Evolutionary conservation across 169 alveolate genomes (phyloP).

Genomic region (Ichthyophthirius multifiliis): DNA sequence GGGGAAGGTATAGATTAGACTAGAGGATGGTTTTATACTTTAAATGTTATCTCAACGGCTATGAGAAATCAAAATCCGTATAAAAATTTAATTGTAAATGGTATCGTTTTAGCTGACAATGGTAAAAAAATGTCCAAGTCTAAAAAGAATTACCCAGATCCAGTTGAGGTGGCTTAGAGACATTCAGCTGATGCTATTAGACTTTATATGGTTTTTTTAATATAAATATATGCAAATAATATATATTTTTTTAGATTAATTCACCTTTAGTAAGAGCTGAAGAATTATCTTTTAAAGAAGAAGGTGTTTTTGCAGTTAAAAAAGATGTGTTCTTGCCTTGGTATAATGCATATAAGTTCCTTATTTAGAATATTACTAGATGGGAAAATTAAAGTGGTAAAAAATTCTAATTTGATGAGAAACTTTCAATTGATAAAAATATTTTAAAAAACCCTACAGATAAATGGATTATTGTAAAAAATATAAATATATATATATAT

Average conservation of each 20-base stretch:
- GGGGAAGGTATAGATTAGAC: constrained; percentile 99
- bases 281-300: constrained; percentile 89
- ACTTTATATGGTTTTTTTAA: constrained; percentile 77
- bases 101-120: constrained; percentile 94
- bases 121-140: constrained; percentile 99
- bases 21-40: constrained; percentile 96
- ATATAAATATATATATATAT: not conserved
- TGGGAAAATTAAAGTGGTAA: constrained; percentile 81
- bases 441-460: constrained; percentile 90
- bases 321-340: constrained; percentile 98
- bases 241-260: constrained; percentile 52
- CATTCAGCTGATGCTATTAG: constrained; percentile 97
- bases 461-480: constrained; percentile 88
- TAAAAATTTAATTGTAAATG: constrained; percentile 95
- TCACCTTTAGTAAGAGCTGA: constrained; percentile 98
- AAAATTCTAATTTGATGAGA: constrained; percentile 81
- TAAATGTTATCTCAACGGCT: constrained; percentile 92
- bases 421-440: constrained; percentile 38
- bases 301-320: constrained; percentile 93
- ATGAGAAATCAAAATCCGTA: constrained; percentile 92
- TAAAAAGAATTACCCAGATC: constrained; percentile 96
- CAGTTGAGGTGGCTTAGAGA: constrained; percentile 84
- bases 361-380: constrained; percentile 94
- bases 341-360: constrained; percentile 96
- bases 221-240: not conserved